Conservation (phyloP, 2,329 filamentous ascomycete genomes). For the Colletotrichum liriopes region DNA sequence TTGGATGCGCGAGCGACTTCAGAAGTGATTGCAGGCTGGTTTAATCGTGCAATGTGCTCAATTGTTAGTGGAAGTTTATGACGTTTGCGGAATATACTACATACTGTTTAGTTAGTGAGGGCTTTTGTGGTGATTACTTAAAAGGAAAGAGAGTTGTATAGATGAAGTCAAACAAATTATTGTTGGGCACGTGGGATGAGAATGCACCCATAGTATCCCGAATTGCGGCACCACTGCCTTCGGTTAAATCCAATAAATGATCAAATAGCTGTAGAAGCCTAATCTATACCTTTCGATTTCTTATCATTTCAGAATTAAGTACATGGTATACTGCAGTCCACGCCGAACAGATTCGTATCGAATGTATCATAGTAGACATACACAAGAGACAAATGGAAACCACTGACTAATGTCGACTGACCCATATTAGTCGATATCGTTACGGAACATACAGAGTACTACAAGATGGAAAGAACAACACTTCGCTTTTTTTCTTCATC, state of each 20-base stretch:
- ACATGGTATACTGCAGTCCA: neutral
- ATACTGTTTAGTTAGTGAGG: neutral
- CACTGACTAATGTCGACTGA: slow-evolving; percentile 17
- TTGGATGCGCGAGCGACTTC: neutral
- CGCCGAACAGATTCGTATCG: neutral
- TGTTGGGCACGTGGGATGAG: too few species aligned
- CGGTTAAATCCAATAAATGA: neutral
- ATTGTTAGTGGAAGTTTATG: neutral
- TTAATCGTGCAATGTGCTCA: neutral
- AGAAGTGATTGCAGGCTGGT: neutral
- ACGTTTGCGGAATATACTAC: neutral
- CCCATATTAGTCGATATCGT: neutral
- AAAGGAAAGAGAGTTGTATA: too few species aligned
- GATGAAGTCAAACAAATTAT: neutral
- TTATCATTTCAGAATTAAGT: neutral
- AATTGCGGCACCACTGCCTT: too few species aligned
- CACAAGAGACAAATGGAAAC: neutral
- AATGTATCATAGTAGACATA: slow-evolving; percentile 5
- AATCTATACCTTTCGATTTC: neutral
- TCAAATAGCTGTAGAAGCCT: neutral
- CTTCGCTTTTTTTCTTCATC: neutral
- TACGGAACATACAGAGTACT: slow-evolving; percentile 7
- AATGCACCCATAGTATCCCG: neutral
- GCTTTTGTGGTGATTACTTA: neutral
- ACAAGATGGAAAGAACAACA: neutral